A percentile compares a stretch with the other conserved stretches of the same genome.
Evolutionary conservation across 2,329 filamentous ascomycete species (phyloP).

Genomic region (Plectosphaerella plurivora): DNA sequence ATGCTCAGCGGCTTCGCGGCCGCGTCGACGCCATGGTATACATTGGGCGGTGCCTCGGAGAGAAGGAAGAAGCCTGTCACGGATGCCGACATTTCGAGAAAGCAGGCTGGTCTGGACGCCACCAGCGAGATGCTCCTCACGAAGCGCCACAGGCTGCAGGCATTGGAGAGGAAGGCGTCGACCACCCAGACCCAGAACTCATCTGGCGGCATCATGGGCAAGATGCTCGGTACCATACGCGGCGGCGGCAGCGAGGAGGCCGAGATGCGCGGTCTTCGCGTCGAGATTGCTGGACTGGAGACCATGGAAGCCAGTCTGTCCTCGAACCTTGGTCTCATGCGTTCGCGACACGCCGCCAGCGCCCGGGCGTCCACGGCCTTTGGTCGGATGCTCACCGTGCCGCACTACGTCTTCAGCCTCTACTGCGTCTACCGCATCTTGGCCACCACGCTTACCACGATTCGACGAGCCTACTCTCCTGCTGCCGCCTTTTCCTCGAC

Average conservation of each 20-base stretch:
- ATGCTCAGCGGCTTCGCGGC: constrained; percentile 84
- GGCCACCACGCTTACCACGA: constrained; percentile 64
- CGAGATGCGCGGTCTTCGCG: constrained; percentile 56
- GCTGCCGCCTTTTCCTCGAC: constrained; percentile 55
- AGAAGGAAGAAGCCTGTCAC: constrained; percentile 54
- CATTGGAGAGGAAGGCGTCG: constrained; percentile 59
- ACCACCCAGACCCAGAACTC: constrained; percentile 25
- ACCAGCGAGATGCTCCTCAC: constrained; percentile 73
- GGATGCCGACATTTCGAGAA: constrained; percentile 70
- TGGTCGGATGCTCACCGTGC: constrained; percentile 60
- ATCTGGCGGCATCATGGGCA: constrained; percentile 62
- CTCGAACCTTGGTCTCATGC: constrained; percentile 59
- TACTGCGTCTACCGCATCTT: constrained; percentile 84
- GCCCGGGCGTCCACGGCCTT: constrained; percentile 62
- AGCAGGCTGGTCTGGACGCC: constrained; percentile 73
- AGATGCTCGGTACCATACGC: constrained; percentile 68
- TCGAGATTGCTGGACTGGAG: constrained; percentile 76
- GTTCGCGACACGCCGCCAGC: constrained; percentile 58
- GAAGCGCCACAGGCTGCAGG: constrained; percentile 69
- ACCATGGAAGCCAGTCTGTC: constrained; percentile 72
- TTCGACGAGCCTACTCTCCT: constrained; percentile 53
- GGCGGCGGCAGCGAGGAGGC: constrained; percentile 55
- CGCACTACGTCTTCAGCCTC: constrained; percentile 64
- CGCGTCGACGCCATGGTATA: constrained; percentile 84
- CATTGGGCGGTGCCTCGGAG: constrained; percentile 59